These are phyloP conservation scores for Xylaria sp. DNA, from an alignment of 2,329 filamentous ascomycete species.

Conservation along the genomic window DNA sequence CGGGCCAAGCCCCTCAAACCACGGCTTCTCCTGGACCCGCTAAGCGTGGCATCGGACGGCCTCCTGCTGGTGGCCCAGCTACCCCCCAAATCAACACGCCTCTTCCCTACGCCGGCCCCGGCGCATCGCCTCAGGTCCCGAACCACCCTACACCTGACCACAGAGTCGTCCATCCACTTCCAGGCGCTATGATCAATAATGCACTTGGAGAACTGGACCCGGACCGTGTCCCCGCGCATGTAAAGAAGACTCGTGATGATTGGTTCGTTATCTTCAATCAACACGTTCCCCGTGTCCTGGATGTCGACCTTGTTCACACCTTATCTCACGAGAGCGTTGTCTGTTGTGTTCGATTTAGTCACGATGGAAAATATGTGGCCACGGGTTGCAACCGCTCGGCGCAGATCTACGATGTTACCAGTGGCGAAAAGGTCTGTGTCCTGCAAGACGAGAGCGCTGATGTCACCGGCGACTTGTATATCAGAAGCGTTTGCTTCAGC, in stretches of 20 bases:
- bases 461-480: constrained; percentile 91
- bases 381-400: constrained; percentile 98
- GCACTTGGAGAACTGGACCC: constrained; percentile 85
- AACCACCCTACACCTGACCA: constrained; percentile 81
- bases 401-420: constrained; percentile 95
- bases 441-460: constrained; percentile 89
- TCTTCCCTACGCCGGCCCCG: constrained; percentile 81
- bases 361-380: constrained; percentile 92
- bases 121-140: constrained; percentile 80
- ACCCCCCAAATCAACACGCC: constrained; percentile 92
- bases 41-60: constrained; percentile 70
- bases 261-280: constrained; percentile 99
- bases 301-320: constrained; percentile 93
- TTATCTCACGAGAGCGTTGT: constrained; percentile 94
- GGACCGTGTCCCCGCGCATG: constrained; percentile 80
- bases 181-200: constrained; percentile 57
- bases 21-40: constrained; percentile 86
- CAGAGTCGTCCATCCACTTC: constrained; percentile 56
- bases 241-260: constrained; percentile 87
- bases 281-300: constrained; percentile 82
- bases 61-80: constrained; percentile 71
- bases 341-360: constrained; percentile 96
- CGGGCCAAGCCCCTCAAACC: constrained; percentile 79
- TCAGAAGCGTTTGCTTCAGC: constrained; percentile 97
- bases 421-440: constrained; percentile 85